These are phyloP conservation scores for Tetradesmus obliquus DNA, from an alignment of 139 green algal species.

Conservation along the genomic window DNA sequence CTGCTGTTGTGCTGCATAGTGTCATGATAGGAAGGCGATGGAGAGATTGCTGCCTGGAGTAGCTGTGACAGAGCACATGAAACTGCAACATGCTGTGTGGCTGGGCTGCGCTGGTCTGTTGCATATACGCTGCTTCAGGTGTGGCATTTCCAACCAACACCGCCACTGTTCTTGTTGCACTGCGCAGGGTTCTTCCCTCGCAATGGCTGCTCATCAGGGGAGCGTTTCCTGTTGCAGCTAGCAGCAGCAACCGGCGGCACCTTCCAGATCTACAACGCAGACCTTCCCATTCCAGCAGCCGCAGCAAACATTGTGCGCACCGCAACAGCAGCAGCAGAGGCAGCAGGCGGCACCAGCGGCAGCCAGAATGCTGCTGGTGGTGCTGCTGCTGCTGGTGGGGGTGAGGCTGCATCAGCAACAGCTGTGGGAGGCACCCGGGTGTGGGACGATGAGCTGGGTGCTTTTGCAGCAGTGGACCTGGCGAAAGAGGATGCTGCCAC, in stretches of 20 bases:
- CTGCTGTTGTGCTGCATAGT: background rate
- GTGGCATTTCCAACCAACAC: no score
- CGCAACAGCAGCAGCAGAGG: background rate
- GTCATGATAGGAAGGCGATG: no score
- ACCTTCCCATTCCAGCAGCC: slow-evolving; percentile 16
- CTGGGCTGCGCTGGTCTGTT: no score
- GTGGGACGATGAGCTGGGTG: slow-evolving; percentile 47
- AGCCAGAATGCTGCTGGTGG: background rate
- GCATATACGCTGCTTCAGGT: no score
- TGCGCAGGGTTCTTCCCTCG: slow-evolving; percentile 65
- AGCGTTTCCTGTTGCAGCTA: slow-evolving; percentile 66
- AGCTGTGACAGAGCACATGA: no score
- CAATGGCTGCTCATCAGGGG: slow-evolving; percentile 47
- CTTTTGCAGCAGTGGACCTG: slow-evolving; percentile 53
- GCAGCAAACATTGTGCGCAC: background rate
- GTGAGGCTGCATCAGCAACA: background rate
- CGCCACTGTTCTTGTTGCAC: background rate
- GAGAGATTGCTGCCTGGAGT: no score
- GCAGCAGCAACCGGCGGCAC: slow-evolving; percentile 61
- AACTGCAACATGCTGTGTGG: no score
- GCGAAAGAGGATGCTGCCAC: slow-evolving; percentile 47
- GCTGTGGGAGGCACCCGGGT: background rate
- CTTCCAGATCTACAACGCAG: slow-evolving; percentile 61
- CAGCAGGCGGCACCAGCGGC: background rate
- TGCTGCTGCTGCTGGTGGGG: background rate